Percentiles rank a stretch among this genome's conserved stretches.
phyloP scores from a whole-genome alignment of 257 asterid species.

The Solanum habrochaites region DNA sequence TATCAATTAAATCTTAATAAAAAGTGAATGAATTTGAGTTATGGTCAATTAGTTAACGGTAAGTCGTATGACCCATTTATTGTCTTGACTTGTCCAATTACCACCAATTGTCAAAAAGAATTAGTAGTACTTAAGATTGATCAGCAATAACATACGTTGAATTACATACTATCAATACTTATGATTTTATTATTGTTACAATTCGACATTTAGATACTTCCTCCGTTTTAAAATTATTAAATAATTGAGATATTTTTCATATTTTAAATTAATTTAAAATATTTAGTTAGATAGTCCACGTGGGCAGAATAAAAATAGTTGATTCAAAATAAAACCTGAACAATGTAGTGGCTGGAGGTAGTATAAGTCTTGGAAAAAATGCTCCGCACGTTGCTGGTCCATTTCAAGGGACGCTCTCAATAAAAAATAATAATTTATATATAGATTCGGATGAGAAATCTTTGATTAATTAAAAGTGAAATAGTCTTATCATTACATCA shows the following conservation, averaged over 20 bases:
- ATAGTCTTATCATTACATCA: no score
- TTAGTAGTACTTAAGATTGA: background rate
- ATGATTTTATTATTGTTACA: background rate
- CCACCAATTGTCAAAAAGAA: background rate
- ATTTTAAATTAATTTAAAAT: no score
- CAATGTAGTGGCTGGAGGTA: background rate
- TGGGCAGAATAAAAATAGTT: background rate
- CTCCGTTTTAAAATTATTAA: no score
- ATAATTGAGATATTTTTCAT: no score
- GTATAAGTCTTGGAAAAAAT: background rate
- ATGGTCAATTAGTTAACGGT: background rate
- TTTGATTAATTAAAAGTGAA: no score
- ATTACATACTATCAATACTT: background rate
- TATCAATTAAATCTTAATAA: background rate
- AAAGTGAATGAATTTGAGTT: no score
- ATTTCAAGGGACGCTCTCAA: no score
- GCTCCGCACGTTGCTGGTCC: background rate
- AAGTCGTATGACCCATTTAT: background rate
- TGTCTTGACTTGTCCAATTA: background rate
- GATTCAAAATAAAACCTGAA: background rate
- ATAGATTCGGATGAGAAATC: accelerated
- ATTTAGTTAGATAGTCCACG: background rate
- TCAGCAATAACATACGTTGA: background rate
- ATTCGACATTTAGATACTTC: background rate
- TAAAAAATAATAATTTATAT: no score